Percentiles rank a stretch among this genome's conserved stretches.
Evolutionary conservation across 495 filamentous ascomycete genomes (phyloP).

Genomic region (Arthonia radiata): DNA sequence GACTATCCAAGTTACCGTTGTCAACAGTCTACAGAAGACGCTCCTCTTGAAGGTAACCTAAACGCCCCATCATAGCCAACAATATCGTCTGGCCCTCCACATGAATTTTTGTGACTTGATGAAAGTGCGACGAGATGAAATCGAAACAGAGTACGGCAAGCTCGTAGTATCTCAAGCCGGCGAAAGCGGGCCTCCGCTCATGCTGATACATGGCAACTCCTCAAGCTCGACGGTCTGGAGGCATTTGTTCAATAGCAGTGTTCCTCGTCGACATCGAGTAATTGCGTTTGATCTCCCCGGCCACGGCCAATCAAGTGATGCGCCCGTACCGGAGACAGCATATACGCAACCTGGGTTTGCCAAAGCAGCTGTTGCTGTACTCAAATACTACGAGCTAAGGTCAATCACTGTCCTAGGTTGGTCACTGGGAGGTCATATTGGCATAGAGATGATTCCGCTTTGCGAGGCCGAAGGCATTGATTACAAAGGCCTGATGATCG

Average conservation of each 20-base stretch:
- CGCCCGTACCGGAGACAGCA: conserved; percentile 3
- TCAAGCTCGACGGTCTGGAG: conserved; percentile 6
- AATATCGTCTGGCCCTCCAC: too few relatives aligned
- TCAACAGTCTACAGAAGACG: too few relatives aligned
- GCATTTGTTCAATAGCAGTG: not conserved
- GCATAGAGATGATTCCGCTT: conserved; percentile 8
- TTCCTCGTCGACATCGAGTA: conserved; percentile 2
- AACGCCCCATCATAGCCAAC: too few relatives aligned
- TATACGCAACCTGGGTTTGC: conserved; percentile 7
- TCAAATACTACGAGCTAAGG: conserved; percentile 3
- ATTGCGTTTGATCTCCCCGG: conserved; percentile 10
- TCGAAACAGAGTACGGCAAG: too few relatives aligned
- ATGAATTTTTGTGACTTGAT: too few relatives aligned
- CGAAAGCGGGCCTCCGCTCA: conserved; percentile 2
- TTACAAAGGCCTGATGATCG: conserved; percentile 7
- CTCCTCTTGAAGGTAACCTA: too few relatives aligned
- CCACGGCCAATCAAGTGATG: conserved; percentile 6
- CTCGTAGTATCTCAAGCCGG: too few relatives aligned
- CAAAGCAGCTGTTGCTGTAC: conserved; percentile 5
- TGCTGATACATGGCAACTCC: conserved; percentile 10
- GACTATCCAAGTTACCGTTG: too few relatives aligned
- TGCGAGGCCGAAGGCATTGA: conserved; percentile 1
- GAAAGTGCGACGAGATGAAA: too few relatives aligned
- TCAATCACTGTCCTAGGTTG: conserved; percentile 7
- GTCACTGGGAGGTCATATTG: conserved; percentile 9